These are phyloP conservation scores for Colletotrichum endophyticum DNA, from an alignment of 2,329 filamentous ascomycete genomes.

Conservation along the genomic window DNA sequence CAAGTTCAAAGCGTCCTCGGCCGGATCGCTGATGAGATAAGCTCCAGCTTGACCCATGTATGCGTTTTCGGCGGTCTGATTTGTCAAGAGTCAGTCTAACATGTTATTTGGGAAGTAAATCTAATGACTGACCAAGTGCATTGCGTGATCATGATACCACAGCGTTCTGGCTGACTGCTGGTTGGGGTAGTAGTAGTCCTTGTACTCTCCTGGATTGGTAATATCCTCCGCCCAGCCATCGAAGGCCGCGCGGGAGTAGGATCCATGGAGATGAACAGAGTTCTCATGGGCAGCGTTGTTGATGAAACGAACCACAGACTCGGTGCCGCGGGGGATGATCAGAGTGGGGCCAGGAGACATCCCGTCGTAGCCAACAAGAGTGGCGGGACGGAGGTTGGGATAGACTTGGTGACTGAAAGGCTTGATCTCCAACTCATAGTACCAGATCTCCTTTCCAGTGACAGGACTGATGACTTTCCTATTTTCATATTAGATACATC, in stretches of 20 bases:
- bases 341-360: conserved; percentile 54
- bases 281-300: conserved; percentile 51
- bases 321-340: conserved; percentile 45
- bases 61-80: conserved; percentile 56
- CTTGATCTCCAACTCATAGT: conserved; percentile 40
- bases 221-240: conserved; percentile 60
- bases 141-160: conserved; percentile 60
- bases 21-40: conserved; percentile 57
- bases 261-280: conserved; percentile 62
- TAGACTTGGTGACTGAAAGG: conserved; percentile 40
- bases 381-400: conserved; percentile 33
- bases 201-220: conserved; percentile 55
- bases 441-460: conserved; percentile 36
- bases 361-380: conserved; percentile 50
- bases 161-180: conserved; percentile 54
- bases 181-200: conserved; percentile 69
- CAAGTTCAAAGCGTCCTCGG: conserved; percentile 52
- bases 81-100: not conserved
- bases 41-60: conserved; percentile 62
- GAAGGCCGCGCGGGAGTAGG: conserved; percentile 46
- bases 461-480: conserved; percentile 37
- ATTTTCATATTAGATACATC: not conserved
- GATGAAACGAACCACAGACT: conserved; percentile 53
- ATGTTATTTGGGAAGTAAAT: rapidly evolving
- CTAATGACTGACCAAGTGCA: conserved; percentile 13